These are phyloP conservation scores for Euphorbia tirucalli DNA, from an alignment of 345 rosid genomes.

Conservation along the genomic window DNA sequence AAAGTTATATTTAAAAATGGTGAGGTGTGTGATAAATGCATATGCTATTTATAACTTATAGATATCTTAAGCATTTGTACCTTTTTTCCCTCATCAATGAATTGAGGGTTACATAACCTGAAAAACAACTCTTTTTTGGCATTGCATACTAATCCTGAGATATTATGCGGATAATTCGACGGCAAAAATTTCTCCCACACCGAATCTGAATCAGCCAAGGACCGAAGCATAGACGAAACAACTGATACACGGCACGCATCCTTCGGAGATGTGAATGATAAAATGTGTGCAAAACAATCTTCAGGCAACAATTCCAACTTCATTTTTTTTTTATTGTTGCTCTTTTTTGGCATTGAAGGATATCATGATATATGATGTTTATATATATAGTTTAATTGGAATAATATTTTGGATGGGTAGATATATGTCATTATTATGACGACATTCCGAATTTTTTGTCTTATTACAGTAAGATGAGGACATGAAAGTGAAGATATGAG, in stretches of 20 bases:
- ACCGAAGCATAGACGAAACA: slow-evolving; percentile 22
- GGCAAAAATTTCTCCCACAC: slow-evolving; percentile 42
- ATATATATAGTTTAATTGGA: not conserved
- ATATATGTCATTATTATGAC: not conserved
- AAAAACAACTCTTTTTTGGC: slow-evolving; percentile 37
- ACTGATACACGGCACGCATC: slow-evolving; percentile 36
- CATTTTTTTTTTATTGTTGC: not conserved
- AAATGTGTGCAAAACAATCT: slow-evolving; percentile 17
- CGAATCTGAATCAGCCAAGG: slow-evolving; percentile 26
- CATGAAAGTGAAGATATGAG: slow-evolving; percentile 3
- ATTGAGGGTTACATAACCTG: slow-evolving; percentile 31
- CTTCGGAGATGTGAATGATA: slow-evolving; percentile 30
- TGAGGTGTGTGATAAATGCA: too few relatives aligned
- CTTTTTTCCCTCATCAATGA: slow-evolving; percentile 37
- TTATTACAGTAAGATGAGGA: not conserved
- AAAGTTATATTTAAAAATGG: too few relatives aligned
- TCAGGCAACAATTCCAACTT: slow-evolving; percentile 10
- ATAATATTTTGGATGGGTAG: not conserved
- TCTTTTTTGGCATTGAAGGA: not conserved
- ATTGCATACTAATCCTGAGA: slow-evolving; percentile 15
- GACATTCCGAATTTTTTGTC: not conserved
- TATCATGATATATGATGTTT: not conserved
- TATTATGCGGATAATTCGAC: slow-evolving; percentile 14
- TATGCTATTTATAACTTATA: not conserved
- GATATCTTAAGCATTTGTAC: slow-evolving; percentile 15